A percentile compares a stretch with the other conserved stretches of the same genome.
Conservation (phyloP, 441 rosid genomes). For the Macaranga tanarius region DNA sequence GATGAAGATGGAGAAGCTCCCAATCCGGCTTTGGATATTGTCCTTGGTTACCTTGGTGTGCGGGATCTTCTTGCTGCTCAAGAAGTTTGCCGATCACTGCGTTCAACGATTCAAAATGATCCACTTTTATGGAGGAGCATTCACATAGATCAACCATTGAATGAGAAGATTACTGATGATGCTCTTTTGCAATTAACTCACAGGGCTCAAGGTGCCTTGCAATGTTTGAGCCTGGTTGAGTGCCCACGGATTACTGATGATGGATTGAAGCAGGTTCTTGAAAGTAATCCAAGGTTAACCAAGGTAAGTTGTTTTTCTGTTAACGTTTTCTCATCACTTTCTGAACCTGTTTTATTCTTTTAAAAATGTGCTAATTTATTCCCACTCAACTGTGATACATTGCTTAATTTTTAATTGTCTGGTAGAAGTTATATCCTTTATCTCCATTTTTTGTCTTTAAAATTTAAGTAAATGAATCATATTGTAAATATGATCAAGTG, state of each 20-base stretch:
- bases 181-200: conserved; percentile 56
- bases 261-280: conserved; percentile 59
- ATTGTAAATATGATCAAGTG: background rate
- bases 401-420: background rate
- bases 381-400: background rate
- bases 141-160: conserved; percentile 72
- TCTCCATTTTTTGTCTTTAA: background rate
- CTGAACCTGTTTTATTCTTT: background rate
- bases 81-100: conserved; percentile 62
- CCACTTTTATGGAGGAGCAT: conserved; percentile 68
- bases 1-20: conserved; percentile 43
- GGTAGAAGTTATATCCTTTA: background rate
- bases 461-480: background rate
- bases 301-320: conserved; percentile 45
- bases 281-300: conserved; percentile 58
- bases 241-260: conserved; percentile 76
- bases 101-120: conserved; percentile 49
- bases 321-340: background rate
- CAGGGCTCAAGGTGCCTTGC: conserved; percentile 76
- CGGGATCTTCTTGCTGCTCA: conserved; percentile 67
- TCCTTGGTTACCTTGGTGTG: conserved; percentile 59
- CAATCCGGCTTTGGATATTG: conserved; percentile 55
- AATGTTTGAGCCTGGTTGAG: conserved; percentile 74
- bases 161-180: conserved; percentile 79
- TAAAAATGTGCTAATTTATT: background rate